Evolutionary conservation across 495 filamentous ascomycete genomes (phyloP), one percentile per base, ranked within the genome.

Genomic region (Penicillium nucicola): DNA sequence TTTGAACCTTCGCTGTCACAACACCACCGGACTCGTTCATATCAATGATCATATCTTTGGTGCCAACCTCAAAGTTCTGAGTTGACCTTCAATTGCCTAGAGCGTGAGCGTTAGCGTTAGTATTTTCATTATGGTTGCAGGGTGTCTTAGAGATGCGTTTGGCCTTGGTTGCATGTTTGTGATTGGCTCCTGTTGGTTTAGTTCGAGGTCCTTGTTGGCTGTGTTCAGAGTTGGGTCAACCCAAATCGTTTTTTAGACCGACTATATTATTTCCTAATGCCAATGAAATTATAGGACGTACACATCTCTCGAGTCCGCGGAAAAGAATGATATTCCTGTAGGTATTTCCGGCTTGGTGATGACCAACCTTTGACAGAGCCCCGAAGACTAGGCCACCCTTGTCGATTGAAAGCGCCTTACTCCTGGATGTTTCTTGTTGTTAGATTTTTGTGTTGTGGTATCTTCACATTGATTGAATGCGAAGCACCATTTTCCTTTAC

Each of bases 131-230:
- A 65, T 88, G 10, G 74, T 83, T 5, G 76, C 81, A 4, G 83
- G 84, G 5, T 72, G 85, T 11, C 64, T 87, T 3, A 85, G 86
- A 0, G 86, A 88, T 44, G 67, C 82, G 4, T 81, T 78, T 49
- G 86, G 86, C 11, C 78, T 86, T 59, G 81, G 83, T 42, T 65
- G 69, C 1, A 61, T 88, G 56, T 84, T 88, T 42, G 63, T 83
- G 11, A 50, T 74, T 15, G 85, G 84, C 1, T 85, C 77, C 50
- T 39, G 72, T n/a, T 88, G 84, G 84, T 80, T 82, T 38, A 65
- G 72, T 1, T 36, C 83, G 14, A 88, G 83, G 83, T 80, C 80
- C 2, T 55, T 79, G 2, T 51, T 86, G 13, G 78, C 77, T 1
- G 85, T 84, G 19, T 70, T 82, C 43, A 57, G 53, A 34, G 66